Evolutionary conservation across 225 moss, liverwort and hornwort genomes (phyloP), one percentile per base, ranked within the genome.

Genomic region (Physcomitrellopsis africana): DNA sequence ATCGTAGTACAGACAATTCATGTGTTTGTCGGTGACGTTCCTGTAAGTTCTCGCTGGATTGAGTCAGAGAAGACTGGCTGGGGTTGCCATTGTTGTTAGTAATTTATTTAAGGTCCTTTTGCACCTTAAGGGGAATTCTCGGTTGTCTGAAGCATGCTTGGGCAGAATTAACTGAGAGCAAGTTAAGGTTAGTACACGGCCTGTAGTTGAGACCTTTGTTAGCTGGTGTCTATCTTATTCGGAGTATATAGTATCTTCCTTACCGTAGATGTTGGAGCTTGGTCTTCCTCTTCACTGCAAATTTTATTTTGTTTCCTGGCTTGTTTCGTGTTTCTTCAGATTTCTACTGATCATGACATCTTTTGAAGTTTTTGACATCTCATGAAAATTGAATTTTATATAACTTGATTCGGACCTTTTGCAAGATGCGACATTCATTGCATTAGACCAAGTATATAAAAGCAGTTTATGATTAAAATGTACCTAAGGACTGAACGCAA

Each of bases 251-350:
- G 18, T 22, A 29, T 58, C 8, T 4, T 70, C 19, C 42, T 51
- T 26, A 41, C 20, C 19, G 67, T 23, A 67, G 32, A 15, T 13
- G 57, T 52, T 8, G 71, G 49, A 20, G 23, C 41, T 69, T 65
- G 32, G 29, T 11, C 18, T 59, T 18, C 27, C 11, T 27, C 11
- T 45, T 45, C 7, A 14, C n/a, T 6, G 8, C 7, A 17, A 22
- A 3, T 11, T 59, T 26, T 66, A 6, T 43, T 24, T 59, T 56
- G 32, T 26, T 51, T 27, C 0, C 7, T 26, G 26, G 59, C 51
- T 67, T 53, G 17, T 73, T 18, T 69, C 48, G 16, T 42, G 60
- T 18, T 26, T 18, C 67, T 15, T 60, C 46, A 70, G 58, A 26
- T 59, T 46, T 2, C 24, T 13, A 48, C 1, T 16, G 32, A 24